Percentiles rank a stretch among this genome's conserved stretches.
These are phyloP conservation scores for Teratosphaeriaceae sp. DNA, from an alignment of 2,329 filamentous ascomycete genomes.

Conservation along the genomic window DNA sequence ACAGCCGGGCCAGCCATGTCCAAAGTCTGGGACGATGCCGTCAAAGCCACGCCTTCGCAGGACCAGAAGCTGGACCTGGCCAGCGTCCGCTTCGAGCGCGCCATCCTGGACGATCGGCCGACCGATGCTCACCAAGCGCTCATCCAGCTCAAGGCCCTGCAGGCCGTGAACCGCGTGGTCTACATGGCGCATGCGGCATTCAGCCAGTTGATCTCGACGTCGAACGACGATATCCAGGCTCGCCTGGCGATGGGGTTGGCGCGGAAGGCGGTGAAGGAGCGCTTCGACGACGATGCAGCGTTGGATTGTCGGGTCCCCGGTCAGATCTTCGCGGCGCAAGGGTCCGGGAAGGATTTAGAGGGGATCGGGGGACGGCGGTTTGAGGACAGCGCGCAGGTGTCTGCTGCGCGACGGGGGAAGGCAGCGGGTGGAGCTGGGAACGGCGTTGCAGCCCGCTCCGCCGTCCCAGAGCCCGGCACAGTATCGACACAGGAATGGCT, in stretches of 20 bases:
- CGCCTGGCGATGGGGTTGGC: conserved; percentile 24
- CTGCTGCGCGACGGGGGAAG: conserved; percentile 16
- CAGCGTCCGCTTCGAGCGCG: conserved; percentile 23
- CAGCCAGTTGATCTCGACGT: conserved; percentile 25
- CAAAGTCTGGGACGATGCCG: conserved; percentile 28
- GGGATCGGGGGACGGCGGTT: conserved; percentile 16
- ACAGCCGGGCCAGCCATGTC: conserved; percentile 23
- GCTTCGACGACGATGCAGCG: conserved; percentile 22
- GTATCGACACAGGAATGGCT: conserved; percentile 17
- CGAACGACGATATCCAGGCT: conserved; percentile 24
- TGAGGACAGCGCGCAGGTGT: conserved; percentile 26
- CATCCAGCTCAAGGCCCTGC: conserved; percentile 27
- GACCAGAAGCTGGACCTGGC: conserved; percentile 22
- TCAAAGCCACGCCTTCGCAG: conserved; percentile 15
- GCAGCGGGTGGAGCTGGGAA: conserved; percentile 6
- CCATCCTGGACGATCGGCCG: conserved; percentile 24
- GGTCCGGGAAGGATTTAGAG: conserved; percentile 21
- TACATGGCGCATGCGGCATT: conserved; percentile 30
- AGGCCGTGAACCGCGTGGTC: conserved; percentile 23
- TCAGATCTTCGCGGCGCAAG: conserved; percentile 27
- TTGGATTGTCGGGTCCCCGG: conserved; percentile 27
- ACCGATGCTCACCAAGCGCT: conserved; percentile 29
- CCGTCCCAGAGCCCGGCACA: conserved; percentile 4
- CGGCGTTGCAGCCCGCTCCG: neutral
- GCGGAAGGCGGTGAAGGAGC: conserved; percentile 26